Evolutionary conservation across 2,329 filamentous ascomycete species (phyloP).

Genomic region (Clonostachys rosea): DNA sequence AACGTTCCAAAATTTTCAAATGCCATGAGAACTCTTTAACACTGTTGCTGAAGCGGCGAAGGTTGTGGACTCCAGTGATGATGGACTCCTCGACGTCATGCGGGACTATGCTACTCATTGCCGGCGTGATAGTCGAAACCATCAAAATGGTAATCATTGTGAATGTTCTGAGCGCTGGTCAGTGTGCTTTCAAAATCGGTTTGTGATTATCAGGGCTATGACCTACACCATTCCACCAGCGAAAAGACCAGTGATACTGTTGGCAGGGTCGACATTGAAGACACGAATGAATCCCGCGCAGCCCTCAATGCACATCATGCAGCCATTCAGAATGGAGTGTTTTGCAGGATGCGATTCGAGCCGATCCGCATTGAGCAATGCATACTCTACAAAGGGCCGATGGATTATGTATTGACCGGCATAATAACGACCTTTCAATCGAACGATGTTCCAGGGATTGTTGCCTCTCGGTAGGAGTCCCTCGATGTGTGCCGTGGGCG

Average conservation of each 20-base stretch:
- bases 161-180: slow-evolving; percentile 10
- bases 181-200: neutral
- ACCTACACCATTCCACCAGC: slow-evolving; percentile 21
- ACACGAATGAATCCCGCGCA: slow-evolving; percentile 18
- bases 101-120: slow-evolving; percentile 8
- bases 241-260: slow-evolving; percentile 17
- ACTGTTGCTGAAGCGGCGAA: slow-evolving; percentile 11
- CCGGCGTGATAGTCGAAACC: slow-evolving; percentile 8
- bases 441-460: slow-evolving; percentile 20
- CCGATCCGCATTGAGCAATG: slow-evolving; percentile 13
- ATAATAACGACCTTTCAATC: slow-evolving; percentile 18
- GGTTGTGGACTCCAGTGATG: slow-evolving; percentile 9
- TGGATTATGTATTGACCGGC: slow-evolving; percentile 22
- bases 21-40: slow-evolving; percentile 14
- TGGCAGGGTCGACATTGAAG: slow-evolving; percentile 14
- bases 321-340: slow-evolving; percentile 11
- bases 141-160: slow-evolving; percentile 16
- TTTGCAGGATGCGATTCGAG: slow-evolving; percentile 14
- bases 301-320: slow-evolving; percentile 12
- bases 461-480: slow-evolving; percentile 10
- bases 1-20: slow-evolving; percentile 6
- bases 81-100: slow-evolving; percentile 10
- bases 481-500: slow-evolving; percentile 6
- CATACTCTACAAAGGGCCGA: slow-evolving; percentile 19
- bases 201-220: neutral